phyloP scores from a whole-genome alignment of 495 filamentous ascomycete genomes.

The Penicillium paradoxum region DNA sequence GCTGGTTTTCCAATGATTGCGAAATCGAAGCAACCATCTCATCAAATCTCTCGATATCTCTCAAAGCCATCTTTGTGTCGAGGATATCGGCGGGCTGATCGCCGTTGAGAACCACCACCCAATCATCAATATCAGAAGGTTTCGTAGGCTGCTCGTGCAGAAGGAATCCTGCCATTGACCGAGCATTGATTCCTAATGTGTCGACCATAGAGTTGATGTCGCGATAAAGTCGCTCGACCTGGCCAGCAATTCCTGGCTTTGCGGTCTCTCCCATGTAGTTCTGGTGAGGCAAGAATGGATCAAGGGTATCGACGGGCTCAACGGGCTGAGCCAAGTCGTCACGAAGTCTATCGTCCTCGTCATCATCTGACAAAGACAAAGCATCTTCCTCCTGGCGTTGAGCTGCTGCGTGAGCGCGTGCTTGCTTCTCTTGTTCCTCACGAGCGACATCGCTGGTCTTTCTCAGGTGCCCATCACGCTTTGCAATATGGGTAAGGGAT shows the following conservation, averaged over 20 bases:
- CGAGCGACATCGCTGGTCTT: slow-evolving; percentile 23
- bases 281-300: slow-evolving; percentile 63
- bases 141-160: slow-evolving; percentile 49
- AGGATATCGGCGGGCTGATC: slow-evolving; percentile 42
- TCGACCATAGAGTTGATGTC: slow-evolving; percentile 98
- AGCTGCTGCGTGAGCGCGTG: slow-evolving; percentile 21
- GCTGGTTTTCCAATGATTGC: slow-evolving; percentile 56
- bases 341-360: slow-evolving; percentile 59
- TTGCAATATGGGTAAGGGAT: slow-evolving; percentile 33
- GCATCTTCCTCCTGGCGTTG: slow-evolving; percentile 40
- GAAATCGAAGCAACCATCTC: slow-evolving; percentile 52
- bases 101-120: slow-evolving; percentile 30
- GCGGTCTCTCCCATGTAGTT: slow-evolving; percentile 57
- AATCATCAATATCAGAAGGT: slow-evolving; percentile 49
- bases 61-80: slow-evolving; percentile 63
- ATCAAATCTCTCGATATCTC: slow-evolving; percentile 62
- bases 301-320: slow-evolving; percentile 48
- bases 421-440: slow-evolving; percentile 33
- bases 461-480: slow-evolving; percentile 26
- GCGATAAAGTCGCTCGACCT: slow-evolving; percentile 81
- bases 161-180: slow-evolving; percentile 67
- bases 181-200: slow-evolving; percentile 80
- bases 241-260: slow-evolving; percentile 61
- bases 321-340: slow-evolving; percentile 50
- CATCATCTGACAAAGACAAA: slow-evolving; percentile 50